Evolutionary conservation across 306 rosid species (phyloP).

Genomic region (Vigna reflexopilosa): DNA sequence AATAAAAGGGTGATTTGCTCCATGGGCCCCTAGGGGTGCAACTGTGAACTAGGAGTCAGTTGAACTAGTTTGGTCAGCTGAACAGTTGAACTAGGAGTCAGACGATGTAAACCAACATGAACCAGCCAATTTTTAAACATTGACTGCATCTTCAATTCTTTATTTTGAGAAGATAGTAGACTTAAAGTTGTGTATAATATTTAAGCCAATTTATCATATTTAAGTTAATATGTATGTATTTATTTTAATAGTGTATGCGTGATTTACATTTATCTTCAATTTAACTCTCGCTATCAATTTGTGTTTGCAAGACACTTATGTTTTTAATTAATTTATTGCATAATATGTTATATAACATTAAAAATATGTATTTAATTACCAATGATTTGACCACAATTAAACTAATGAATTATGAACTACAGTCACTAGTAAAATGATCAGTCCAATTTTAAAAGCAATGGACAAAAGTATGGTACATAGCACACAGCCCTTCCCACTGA

Average conservation of each 20-base stretch:
- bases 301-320: neutral
- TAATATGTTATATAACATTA: neutral
- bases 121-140: too few species aligned
- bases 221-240: neutral
- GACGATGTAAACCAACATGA: too few species aligned
- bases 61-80: too few species aligned
- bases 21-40: too few species aligned
- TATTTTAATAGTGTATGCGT: neutral
- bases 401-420: neutral
- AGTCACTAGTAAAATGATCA: neutral
- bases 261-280: neutral
- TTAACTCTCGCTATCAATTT: neutral
- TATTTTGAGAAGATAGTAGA: too few species aligned
- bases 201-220: too few species aligned
- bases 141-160: too few species aligned
- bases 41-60: too few species aligned
- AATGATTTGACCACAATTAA: neutral
- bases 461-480: neutral
- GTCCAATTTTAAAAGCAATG: neutral
- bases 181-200: too few species aligned
- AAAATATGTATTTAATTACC: neutral
- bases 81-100: too few species aligned
- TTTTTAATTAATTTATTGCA: neutral
- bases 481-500: neutral
- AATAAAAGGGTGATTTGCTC: neutral